phyloP scores from a whole-genome alignment of 192 early-diverging fungal genomes.

The Linnemannia elongata region DNA sequence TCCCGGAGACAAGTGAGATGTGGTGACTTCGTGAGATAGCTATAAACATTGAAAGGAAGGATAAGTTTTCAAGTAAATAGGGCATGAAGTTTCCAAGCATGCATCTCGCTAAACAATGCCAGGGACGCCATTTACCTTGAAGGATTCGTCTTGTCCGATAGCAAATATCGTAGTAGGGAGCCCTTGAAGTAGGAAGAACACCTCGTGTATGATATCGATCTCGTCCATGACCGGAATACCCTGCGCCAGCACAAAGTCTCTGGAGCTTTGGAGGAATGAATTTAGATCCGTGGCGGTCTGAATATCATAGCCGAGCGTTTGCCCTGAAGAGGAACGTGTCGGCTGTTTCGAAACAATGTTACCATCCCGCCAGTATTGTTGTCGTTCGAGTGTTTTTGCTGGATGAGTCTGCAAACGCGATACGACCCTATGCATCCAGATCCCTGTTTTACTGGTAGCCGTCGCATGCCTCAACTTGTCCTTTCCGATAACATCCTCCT shows the following conservation, averaged over 20 bases:
- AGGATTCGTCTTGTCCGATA: background rate
- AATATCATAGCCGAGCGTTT: slow-evolving; percentile 9
- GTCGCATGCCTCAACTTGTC: too few relatives aligned
- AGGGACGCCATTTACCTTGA: background rate
- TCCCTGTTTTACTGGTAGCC: background rate
- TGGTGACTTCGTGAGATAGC: slow-evolving; percentile 12
- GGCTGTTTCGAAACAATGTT: background rate
- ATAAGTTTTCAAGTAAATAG: background rate
- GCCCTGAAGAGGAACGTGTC: background rate
- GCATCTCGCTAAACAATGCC: background rate
- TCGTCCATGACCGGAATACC: slow-evolving; percentile 32
- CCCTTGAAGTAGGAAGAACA: slow-evolving; percentile 36
- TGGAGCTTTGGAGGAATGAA: background rate
- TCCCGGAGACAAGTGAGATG: slow-evolving; percentile 32
- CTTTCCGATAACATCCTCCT: background rate
- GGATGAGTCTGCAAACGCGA: background rate
- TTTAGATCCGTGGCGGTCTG: slow-evolving; percentile 18
- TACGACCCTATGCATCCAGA: background rate
- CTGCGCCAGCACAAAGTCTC: background rate
- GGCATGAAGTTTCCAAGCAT: too few relatives aligned
- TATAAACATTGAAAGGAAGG: background rate
- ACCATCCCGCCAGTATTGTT: slow-evolving; percentile 33
- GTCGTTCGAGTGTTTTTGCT: slow-evolving; percentile 10
- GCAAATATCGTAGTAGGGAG: slow-evolving; percentile 29
- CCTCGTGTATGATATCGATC: slow-evolving; percentile 38